A percentile compares a stretch with the other conserved stretches of the same genome.
phyloP scores from a whole-genome alignment of 2,329 filamentous ascomycete genomes.

The Colletotrichum brevisporum region DNA sequence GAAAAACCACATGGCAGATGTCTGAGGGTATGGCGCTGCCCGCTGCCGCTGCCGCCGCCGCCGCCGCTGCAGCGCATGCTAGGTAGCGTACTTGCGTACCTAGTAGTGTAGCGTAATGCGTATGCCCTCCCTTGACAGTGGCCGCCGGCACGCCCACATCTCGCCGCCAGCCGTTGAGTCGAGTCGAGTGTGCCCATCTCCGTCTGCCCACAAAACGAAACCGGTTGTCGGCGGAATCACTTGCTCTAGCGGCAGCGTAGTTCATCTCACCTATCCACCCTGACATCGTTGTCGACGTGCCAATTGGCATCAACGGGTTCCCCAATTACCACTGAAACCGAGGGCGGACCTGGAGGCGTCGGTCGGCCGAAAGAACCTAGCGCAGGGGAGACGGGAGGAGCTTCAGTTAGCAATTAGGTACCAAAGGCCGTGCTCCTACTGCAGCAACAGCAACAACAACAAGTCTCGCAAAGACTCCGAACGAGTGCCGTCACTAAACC shows the following conservation, averaged over 20 bases:
- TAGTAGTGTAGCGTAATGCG: neutral
- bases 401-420: neutral
- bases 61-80: neutral
- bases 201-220: slow-evolving; percentile 13
- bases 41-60: neutral
- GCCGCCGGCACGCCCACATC: slow-evolving; percentile 3
- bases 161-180: slow-evolving; percentile 7
- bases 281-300: slow-evolving; percentile 21
- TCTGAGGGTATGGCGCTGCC: slow-evolving; percentile 23
- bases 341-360: slow-evolving; percentile 16
- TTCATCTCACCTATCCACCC: slow-evolving; percentile 21
- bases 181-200: neutral
- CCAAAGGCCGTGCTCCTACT: neutral
- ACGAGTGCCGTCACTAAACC: slow-evolving; percentile 13
- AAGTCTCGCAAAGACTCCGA: slow-evolving; percentile 30
- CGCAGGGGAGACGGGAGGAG: slow-evolving; percentile 19
- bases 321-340: neutral
- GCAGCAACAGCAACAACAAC: neutral
- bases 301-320: slow-evolving; percentile 4
- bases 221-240: slow-evolving; percentile 17
- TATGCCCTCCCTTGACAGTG: neutral
- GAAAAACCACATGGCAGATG: slow-evolving; percentile 36
- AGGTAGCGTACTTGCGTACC: neutral
- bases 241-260: slow-evolving; percentile 25
- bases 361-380: slow-evolving; percentile 25